Base-by-base conservation (phyloP, 1,139 yeast genomes). In the Blastobotrys indianensis region DNA sequence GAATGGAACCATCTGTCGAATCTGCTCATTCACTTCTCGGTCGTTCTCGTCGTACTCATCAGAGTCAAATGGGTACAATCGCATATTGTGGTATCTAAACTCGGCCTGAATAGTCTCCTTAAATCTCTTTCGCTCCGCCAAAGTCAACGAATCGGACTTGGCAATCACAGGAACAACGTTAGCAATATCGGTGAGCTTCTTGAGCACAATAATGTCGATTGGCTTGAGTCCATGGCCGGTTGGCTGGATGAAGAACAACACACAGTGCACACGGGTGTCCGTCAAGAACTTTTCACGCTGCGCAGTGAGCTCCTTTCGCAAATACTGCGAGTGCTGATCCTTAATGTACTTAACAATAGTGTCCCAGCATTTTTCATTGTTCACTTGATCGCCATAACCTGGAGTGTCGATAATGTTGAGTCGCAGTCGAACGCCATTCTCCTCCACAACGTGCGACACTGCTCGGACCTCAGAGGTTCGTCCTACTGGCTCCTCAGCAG, bases 131-230 rank as follows among this genome's bases (percentile, higher is more conserved):
- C 96, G 81, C 72, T 92, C 98, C 44, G 81, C 85, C 52, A 86
- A 67, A 10, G 97, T 90, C 62, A 90, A 73, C 16, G 95, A 77
- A 67, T 92, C 98, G 31, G 95, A 77, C 67, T 90, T 90, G 53
- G 96, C 96, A 66, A 92, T 92, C 43, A 92, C 83, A 41, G 98
- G 98, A 45, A 92, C 86, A 43, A 92, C 97, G 63, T 92, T 92
- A 54, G 94, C 86, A 55, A 88, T 85, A 66, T 92, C 97, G 42
- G 88, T 75, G 54, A 92, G 75, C 69, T 85, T 87, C 65, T 79
- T 85, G 62, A 92, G 75, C 25, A 94, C 94, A 53, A 82, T 80
- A 46, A 88, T 71, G 66, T 92, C 98, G 59, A 92, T 73, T 39
- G 85, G 82, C 58, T 80, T 82, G 61, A 92, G 79, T 32, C 92